These are phyloP conservation scores for Globisporangium acanthophoron DNA, from an alignment of 352 stramenopile genomes.

Conservation along the genomic window DNA sequence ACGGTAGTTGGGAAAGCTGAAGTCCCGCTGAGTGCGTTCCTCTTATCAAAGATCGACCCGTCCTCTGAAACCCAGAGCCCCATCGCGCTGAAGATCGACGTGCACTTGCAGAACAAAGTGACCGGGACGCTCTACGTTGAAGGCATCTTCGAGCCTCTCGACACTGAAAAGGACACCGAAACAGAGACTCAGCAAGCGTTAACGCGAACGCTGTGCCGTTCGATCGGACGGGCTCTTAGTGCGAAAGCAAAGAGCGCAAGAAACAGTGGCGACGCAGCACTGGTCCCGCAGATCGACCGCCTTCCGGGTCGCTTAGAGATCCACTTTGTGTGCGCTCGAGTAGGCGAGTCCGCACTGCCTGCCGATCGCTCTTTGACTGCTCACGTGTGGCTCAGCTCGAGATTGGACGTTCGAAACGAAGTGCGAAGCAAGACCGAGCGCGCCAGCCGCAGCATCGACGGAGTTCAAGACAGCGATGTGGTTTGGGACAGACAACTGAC, in stretches of 20 bases:
- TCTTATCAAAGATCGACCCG: conserved; percentile 7
- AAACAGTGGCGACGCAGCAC: neutral
- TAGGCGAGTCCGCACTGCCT: conserved; percentile 1
- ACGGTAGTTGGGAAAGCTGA: conserved; percentile 34
- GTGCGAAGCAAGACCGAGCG: conserved; percentile 20
- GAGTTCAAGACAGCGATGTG: conserved; percentile 10
- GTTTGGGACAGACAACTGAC: conserved; percentile 35
- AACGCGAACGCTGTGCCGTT: conserved; percentile 8
- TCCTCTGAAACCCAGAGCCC: conserved; percentile 6
- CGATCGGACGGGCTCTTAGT: conserved; percentile 6
- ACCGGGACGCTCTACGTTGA: conserved; percentile 26
- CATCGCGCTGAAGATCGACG: conserved; percentile 24
- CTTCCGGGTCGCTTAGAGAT: conserved; percentile 34
- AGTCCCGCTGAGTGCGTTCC: conserved; percentile 33
- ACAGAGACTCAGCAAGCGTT: neutral
- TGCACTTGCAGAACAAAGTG: conserved; percentile 24
- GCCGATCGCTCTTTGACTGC: conserved; percentile 15
- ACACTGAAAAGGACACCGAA: conserved; percentile 7
- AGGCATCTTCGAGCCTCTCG: conserved; percentile 39
- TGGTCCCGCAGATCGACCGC: neutral
- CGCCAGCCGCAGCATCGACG: conserved; percentile 1
- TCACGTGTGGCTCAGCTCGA: conserved; percentile 36
- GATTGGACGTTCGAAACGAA: conserved; percentile 24
- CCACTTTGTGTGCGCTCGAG: conserved; percentile 21
- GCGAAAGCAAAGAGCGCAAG: conserved; percentile 10